These are phyloP conservation scores for Bacidia rubella DNA, from an alignment of 495 filamentous ascomycete genomes.

Conservation along the genomic window DNA sequence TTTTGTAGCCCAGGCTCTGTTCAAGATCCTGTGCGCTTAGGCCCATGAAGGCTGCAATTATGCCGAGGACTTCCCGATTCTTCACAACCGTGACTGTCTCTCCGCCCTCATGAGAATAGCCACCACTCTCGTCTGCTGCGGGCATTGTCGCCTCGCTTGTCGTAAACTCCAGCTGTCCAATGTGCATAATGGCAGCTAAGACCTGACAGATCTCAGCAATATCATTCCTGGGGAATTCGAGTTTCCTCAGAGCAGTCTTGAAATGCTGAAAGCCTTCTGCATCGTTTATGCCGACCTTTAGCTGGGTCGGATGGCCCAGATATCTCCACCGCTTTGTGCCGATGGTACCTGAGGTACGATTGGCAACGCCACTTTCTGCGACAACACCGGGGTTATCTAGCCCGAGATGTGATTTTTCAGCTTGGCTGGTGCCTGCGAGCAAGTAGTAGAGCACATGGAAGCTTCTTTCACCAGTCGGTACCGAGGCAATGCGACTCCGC, in stretches of 20 bases:
- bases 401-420: slow-evolving; percentile 80
- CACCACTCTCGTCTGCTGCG: slow-evolving; percentile 79
- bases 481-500: slow-evolving; percentile 73
- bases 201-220: slow-evolving; percentile 96
- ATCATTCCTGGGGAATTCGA: slow-evolving; percentile 84
- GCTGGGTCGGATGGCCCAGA: slow-evolving; percentile 86
- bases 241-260: slow-evolving; percentile 84
- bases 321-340: slow-evolving; percentile 81
- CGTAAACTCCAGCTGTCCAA: slow-evolving; percentile 87
- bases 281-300: slow-evolving; percentile 95
- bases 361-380: slow-evolving; percentile 25
- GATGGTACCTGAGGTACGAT: slow-evolving; percentile 36
- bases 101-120: slow-evolving; percentile 88
- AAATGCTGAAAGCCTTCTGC: slow-evolving; percentile 91
- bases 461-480: slow-evolving; percentile 89
- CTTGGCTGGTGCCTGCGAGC: slow-evolving; percentile 75
- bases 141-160: slow-evolving; percentile 64
- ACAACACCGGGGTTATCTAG: slow-evolving; percentile 44
- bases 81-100: slow-evolving; percentile 73
- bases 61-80: slow-evolving; percentile 80
- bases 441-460: slow-evolving; percentile 96
- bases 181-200: slow-evolving; percentile 79
- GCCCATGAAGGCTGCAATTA: slow-evolving; percentile 85
- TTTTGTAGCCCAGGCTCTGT: slow-evolving; percentile 81
- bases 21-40: slow-evolving; percentile 69